Conservation (phyloP, 2,329 filamentous ascomycete species). For the Paecilomyces variotii region DNA sequence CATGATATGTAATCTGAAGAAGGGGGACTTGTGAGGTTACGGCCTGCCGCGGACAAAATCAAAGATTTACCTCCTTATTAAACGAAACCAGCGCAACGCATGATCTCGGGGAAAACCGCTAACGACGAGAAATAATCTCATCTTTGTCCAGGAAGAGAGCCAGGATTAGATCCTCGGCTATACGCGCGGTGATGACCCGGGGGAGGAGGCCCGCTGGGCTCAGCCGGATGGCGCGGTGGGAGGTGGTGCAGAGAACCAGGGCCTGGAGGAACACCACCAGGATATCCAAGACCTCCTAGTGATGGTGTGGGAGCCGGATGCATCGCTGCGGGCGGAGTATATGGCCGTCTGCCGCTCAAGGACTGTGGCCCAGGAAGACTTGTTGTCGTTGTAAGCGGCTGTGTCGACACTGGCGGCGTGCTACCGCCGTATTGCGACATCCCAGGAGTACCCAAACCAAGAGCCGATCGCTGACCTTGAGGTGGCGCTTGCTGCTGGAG, state of each 20-base stretch:
- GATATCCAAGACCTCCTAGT: slow-evolving; percentile 21
- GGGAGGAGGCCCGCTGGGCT: slow-evolving; percentile 13
- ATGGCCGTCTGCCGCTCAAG: slow-evolving; percentile 26
- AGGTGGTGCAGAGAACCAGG: slow-evolving; percentile 17
- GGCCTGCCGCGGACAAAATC: neutral
- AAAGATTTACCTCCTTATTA: neutral
- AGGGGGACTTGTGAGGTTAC: neutral
- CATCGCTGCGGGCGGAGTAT: slow-evolving; percentile 30
- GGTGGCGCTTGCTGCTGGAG: slow-evolving; percentile 24
- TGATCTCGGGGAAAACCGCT: neutral
- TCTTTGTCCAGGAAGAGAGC: slow-evolving; percentile 15
- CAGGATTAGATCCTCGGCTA: slow-evolving; percentile 27
- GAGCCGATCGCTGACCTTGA: slow-evolving; percentile 21
- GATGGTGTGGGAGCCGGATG: slow-evolving; percentile 17
- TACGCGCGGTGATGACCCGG: slow-evolving; percentile 28
- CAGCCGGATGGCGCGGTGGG: slow-evolving; percentile 19
- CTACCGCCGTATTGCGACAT: slow-evolving; percentile 22
- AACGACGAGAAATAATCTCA: neutral
- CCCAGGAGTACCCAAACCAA: slow-evolving; percentile 19
- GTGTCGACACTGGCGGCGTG: slow-evolving; percentile 26
- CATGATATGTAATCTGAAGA: neutral
- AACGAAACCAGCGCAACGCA: neutral
- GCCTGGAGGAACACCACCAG: slow-evolving; percentile 13
- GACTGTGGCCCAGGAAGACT: slow-evolving; percentile 16
- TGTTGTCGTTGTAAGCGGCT: slow-evolving; percentile 19